Conservation (phyloP, 2,329 filamentous ascomycete genomes). For the Ascosphaera apis region DNA sequence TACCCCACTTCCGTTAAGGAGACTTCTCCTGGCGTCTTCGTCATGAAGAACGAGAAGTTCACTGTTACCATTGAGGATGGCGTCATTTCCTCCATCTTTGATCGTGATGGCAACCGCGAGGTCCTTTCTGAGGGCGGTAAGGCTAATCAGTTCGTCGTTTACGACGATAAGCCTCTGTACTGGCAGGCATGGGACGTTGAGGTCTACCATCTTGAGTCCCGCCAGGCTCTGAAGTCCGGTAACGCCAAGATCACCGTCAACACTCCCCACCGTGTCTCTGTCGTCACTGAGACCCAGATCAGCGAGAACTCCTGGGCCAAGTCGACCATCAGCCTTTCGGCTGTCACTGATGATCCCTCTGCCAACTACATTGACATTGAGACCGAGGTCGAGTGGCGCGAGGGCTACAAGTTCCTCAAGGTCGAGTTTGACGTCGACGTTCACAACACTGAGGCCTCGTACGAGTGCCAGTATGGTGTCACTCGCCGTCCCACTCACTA, state of each 20-base stretch:
- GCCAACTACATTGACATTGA: slow-evolving; percentile 44
- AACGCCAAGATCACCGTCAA: slow-evolving; percentile 49
- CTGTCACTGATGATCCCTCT: slow-evolving; percentile 41
- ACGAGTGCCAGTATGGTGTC: slow-evolving; percentile 86
- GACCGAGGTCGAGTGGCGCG: slow-evolving; percentile 86
- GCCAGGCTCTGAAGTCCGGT: slow-evolving; percentile 47
- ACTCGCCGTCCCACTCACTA: slow-evolving; percentile 83
- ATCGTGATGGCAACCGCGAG: slow-evolving; percentile 50
- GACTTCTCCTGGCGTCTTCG: slow-evolving; percentile 38
- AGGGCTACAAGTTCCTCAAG: slow-evolving; percentile 95
- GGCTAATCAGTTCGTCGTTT: slow-evolving; percentile 80
- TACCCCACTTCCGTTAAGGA: slow-evolving; percentile 26
- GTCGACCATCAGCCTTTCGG: slow-evolving; percentile 60
- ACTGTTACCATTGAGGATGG: slow-evolving; percentile 50
- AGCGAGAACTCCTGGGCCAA: slow-evolving; percentile 69
- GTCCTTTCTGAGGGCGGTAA: slow-evolving; percentile 49
- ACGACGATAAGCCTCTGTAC: slow-evolving; percentile 90
- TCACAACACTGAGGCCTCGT: slow-evolving; percentile 73
- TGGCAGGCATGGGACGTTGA: slow-evolving; percentile 99
- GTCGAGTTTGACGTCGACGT: slow-evolving; percentile 93
- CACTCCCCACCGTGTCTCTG: slow-evolving; percentile 52
- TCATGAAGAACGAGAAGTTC: slow-evolving; percentile 58
- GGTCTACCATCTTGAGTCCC: slow-evolving; percentile 77
- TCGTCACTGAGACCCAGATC: slow-evolving; percentile 68
- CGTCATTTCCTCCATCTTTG: slow-evolving; percentile 63